phyloP scores from a whole-genome alignment of 2,329 filamentous ascomycete genomes.

The Sporothrix brunneoviolacea region DNA sequence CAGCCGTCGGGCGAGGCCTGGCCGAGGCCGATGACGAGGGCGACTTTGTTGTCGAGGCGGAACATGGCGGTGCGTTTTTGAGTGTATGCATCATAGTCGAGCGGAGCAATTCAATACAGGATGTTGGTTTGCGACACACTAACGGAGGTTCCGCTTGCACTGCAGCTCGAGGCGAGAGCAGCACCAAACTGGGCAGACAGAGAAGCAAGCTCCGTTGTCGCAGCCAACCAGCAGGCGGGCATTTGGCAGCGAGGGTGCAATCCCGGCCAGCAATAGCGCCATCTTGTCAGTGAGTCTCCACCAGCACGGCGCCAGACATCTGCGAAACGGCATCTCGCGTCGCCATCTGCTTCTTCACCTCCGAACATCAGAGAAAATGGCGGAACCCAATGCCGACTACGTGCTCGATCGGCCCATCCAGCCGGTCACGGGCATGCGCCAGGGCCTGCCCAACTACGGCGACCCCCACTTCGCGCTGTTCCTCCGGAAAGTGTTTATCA shows the following conservation, averaged over 20 bases:
- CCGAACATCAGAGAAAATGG: not conserved
- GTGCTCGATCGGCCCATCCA: constrained; percentile 49
- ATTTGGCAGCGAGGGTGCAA: not conserved
- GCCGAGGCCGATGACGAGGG: no score
- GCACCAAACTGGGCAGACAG: no score
- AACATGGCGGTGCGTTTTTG: no score
- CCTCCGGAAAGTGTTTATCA: constrained; percentile 70
- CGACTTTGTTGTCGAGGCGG: no score
- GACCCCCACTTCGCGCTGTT: constrained; percentile 71
- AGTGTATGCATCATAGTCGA: no score
- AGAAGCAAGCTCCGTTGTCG: not conserved
- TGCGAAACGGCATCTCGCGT: no score
- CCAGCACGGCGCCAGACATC: no score
- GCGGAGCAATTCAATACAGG: no score
- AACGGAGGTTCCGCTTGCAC: no score
- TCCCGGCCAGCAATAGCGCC: not conserved
- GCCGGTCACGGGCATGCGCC: constrained; percentile 43
- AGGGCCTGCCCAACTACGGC: constrained; percentile 62
- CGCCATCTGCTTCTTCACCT: not conserved
- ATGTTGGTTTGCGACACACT: no score
- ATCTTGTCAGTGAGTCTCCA: not conserved
- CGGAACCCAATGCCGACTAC: constrained; percentile 49
- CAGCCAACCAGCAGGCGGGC: not conserved
- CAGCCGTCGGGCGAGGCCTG: no score
- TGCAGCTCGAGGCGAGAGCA: no score